Conservation (phyloP, 257 asterid species). For the Vinca minor region DNA sequence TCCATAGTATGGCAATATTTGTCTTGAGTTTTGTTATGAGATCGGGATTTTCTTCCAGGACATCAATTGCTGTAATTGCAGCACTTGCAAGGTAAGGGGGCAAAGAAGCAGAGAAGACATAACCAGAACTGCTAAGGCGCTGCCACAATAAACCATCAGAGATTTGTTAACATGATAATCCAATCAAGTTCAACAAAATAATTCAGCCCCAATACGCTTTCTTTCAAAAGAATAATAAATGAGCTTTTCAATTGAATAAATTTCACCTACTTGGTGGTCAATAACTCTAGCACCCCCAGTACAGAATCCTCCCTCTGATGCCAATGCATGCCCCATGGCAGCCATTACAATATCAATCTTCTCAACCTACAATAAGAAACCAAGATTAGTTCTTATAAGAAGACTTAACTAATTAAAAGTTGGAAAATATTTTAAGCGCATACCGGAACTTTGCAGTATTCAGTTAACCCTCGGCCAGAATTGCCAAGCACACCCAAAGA, state of each 20-base stretch:
- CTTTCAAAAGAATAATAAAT: background rate
- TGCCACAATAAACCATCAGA: slow-evolving; percentile 27
- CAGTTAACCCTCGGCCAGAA: slow-evolving; percentile 91
- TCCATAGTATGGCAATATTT: slow-evolving; percentile 39
- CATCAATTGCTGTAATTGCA: slow-evolving; percentile 77
- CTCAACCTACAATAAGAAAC: slow-evolving; percentile 48
- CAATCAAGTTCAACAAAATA: background rate
- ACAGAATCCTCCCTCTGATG: slow-evolving; percentile 98
- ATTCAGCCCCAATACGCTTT: background rate
- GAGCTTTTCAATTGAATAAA: slow-evolving; percentile 12
- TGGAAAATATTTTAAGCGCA: slow-evolving; percentile 21
- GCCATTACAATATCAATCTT: slow-evolving; percentile 86
- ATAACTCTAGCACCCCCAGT: slow-evolving; percentile 86
- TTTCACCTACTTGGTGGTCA: slow-evolving; percentile 73
- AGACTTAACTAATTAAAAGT: slow-evolving; percentile 15
- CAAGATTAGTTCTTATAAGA: slow-evolving; percentile 8
- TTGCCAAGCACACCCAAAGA: slow-evolving; percentile 88
- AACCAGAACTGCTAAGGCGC: slow-evolving; percentile 92
- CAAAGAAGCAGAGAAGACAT: slow-evolving; percentile 89
- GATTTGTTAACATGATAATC: slow-evolving; percentile 1
- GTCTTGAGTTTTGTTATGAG: slow-evolving; percentile 53
- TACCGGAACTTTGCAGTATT: slow-evolving; percentile 67
- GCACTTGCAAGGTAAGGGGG: slow-evolving; percentile 96
- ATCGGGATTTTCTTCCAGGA: slow-evolving; percentile 65
- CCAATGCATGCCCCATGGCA: slow-evolving; percentile 95